Evolutionary conservation across 2,329 filamentous ascomycete genomes (phyloP), one percentile per base, ranked within the genome.

Genomic region (Fusarium avenaceum): DNA sequence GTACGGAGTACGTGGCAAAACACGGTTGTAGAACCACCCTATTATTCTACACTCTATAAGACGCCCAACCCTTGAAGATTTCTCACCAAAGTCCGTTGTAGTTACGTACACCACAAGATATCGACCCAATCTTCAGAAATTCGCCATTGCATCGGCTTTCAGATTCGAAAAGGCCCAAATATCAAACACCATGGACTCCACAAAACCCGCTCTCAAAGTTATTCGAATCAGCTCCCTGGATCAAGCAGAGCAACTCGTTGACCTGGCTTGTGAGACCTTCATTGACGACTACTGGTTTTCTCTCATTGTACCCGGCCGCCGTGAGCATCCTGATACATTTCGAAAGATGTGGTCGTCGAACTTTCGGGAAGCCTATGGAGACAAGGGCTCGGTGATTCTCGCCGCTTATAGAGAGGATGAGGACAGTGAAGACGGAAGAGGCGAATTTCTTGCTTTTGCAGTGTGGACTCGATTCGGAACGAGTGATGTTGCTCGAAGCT

Each of bases 401-500:
- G 64, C 64, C 14, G 63, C 57, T 20, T 38, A 32, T 0, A 33
- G 35, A 1, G 30, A 50, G 0, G 19, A 30, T 8, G 32, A 43
- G 11, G 20, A 42, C 14, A 38, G 17, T 1, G n/a, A 42, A 17
- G 38, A 20, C 1, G n/a, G 46, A 3, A 8, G 4, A 15, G 26
- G 48, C 6, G 35, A 63, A 3, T 63, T 48, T 43, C 24, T 67
- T 11, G 64, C 50, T 6, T 67, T 67, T 50, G 63, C 63, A 3
- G 20, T 67, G 1, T 67, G 57, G 64, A 17, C 20, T n/a, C 64
- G 64, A 9, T 43, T 42, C 4, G 64, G 64, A 22, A 58, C 59
- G 17, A 67, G 63, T 30, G 59, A 67, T 19, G 10, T 63, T 6
- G 63, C 64, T 19, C 39, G 9, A 6, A 59, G 63, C 19, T 67